phyloP scores from a whole-genome alignment of 2,329 filamentous ascomycete genomes.

The Rhynchosporium agropyri region DNA sequence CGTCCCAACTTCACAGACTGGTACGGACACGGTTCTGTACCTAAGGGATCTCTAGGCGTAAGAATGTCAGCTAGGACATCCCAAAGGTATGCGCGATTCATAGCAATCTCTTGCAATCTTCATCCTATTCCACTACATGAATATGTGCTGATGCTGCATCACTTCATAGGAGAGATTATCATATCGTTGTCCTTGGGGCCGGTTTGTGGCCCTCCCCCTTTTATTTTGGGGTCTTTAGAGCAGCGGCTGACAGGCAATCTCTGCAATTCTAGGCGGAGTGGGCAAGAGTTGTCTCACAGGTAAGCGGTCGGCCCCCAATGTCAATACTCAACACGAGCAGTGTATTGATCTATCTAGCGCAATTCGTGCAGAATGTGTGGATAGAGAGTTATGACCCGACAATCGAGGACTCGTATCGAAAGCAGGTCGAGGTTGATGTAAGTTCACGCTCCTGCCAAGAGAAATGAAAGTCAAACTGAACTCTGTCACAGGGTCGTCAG shows the following conservation, averaged over 20 bases:
- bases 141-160: conserved; percentile 7
- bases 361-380: conserved; percentile 78
- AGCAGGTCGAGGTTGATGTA: conserved; percentile 69
- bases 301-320: conserved; percentile 44
- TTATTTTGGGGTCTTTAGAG: conserved; percentile 12
- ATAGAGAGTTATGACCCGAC: conserved; percentile 69
- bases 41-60: conserved; percentile 16
- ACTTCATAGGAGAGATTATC: conserved; percentile 59
- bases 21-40: background rate
- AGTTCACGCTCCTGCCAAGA: conserved; percentile 43
- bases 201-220: conserved; percentile 46
- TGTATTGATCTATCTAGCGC: conserved; percentile 50
- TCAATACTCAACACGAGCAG: background rate
- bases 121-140: conserved; percentile 8
- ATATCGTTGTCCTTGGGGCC: conserved; percentile 67
- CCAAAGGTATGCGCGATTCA: conserved; percentile 31
- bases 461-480: conserved; percentile 16
- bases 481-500: conserved; percentile 60
- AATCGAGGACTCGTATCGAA: conserved; percentile 64
- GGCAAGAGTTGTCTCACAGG: conserved; percentile 76
- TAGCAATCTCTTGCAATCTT: background rate
- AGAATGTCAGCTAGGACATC: conserved; percentile 35
- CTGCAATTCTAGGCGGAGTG: conserved; percentile 60
- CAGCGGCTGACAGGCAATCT: conserved; percentile 33
- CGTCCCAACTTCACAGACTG: conserved; percentile 4